Base-by-base conservation (phyloP, 2,329 filamentous ascomycete genomes). In the Iodosphaeria phyllophila region DNA sequence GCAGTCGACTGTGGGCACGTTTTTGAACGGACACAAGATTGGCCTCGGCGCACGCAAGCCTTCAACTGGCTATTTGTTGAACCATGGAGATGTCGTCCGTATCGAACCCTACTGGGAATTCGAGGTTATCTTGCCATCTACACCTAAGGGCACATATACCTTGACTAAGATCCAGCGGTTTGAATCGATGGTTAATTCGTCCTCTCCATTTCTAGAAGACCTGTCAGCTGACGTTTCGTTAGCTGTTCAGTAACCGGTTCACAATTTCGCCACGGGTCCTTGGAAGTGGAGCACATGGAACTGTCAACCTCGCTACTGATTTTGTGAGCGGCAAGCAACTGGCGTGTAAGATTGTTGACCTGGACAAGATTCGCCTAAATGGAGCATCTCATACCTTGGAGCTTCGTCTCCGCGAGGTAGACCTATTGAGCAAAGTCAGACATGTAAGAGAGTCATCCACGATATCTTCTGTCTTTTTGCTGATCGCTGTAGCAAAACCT, bases 271-370 rank as follows among this genome's bases (percentile, higher is more conserved):
- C 53, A 20, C 56, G 58, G 7, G 39, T 55, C 3, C 48, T 74
- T 13, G 69, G 70, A 4, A 38, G 44, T 17, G 70, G 70, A 5
- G 54, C 50, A 3, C 56, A 56, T 37, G 64, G 62, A 6, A 47
- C 47, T 20, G 62, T 75, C 3, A 56, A 62, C 28, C 48, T 72
- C 7, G 65, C 60, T 5, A 40, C 58, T 3, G 56, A 76, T 10
- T 41, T 50, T 13, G 43, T 42, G 5, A 64, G 60, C 1, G 52
- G 56, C 18, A 57, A 55, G 28, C 75, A 80, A 36, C 34, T 78
- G 12, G 73, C 72, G 8, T 82, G 75, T 51, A 80, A 82, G 37
- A 46, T 78, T 6, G 51, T 77, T 25, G 51, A 64, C 26, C 37
- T 74, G 3, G 48, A 51, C 16, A 34, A 39, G 26, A 22, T 39